These are phyloP conservation scores for Platanus orientalis DNA, from an alignment of 164 flowering plant genomes.

Conservation along the genomic window DNA sequence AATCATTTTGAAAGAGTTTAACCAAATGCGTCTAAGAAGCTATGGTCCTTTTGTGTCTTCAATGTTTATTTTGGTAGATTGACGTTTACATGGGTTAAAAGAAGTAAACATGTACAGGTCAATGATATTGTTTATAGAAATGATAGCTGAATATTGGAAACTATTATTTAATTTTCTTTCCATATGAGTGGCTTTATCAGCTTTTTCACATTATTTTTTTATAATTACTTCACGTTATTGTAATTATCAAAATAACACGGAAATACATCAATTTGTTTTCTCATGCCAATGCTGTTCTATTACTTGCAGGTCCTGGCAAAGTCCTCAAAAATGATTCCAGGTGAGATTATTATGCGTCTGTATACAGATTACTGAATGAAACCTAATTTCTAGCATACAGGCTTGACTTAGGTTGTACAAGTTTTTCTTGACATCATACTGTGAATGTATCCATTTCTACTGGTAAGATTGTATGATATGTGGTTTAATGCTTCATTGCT, in stretches of 20 bases:
- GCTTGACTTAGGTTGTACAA: not conserved
- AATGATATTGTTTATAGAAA: not conserved
- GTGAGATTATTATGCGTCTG: conserved; percentile 29
- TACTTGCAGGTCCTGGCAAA: conserved; percentile 87
- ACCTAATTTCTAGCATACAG: not conserved
- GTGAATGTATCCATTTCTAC: not conserved
- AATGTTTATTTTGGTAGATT: not conserved
- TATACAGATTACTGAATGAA: not conserved
- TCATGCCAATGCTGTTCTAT: conserved; percentile 9
- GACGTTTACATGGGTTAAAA: not conserved
- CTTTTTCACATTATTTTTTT: not conserved
- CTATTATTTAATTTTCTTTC: not conserved
- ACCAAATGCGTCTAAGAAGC: too few species aligned
- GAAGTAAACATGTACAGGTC: not conserved
- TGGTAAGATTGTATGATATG: not conserved
- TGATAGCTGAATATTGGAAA: not conserved
- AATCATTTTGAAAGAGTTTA: too few species aligned
- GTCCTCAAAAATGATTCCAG: conserved; percentile 99
- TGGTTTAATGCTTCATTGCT: not conserved
- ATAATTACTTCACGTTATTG: not conserved
- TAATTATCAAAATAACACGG: not conserved
- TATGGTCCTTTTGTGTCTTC: too few species aligned
- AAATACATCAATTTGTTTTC: not conserved
- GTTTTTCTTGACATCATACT: not conserved
- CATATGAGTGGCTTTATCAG: not conserved